Evolutionary conservation across 164 flowering plant genomes (phyloP), one percentile per base, ranked within the genome.

Genomic region (Stephania japonica): DNA sequence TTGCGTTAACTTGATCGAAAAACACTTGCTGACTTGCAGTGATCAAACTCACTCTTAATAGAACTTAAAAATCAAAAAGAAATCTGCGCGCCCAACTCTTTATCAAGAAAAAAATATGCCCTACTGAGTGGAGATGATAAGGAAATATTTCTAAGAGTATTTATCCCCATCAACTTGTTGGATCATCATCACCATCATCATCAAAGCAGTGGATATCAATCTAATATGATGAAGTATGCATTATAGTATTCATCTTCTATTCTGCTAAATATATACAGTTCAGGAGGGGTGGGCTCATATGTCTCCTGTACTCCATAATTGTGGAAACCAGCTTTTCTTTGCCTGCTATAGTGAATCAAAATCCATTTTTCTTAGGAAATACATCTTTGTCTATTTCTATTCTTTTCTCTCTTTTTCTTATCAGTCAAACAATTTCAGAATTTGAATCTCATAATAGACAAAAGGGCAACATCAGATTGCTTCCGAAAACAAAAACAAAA

Each of bases 291-390:
- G 61, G 61, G 61, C 73, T 76, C 74, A 43, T 64, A 47, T 72
- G 77, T 71, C 74, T 41, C 70, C 68, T 70, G 76, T 44, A 70
- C 64, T 64, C 70, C 67, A 82, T 78, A 63, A 74, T 56, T 56
- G 62, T 80, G 70, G 81, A 68, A 11, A 59, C 73, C 75, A 78
- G 62, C 62, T 56, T 56, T 56, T 56, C 62, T 21, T 56, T 56
- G 62, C 78, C 78, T 73, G 68, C 61, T 10, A 72, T 77, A 68
- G 73, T 77, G 76, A 81, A 75, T 67, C 76, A 62, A 66, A 56
- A 68, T 56, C 12, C 44, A 12, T 47, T 72, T 25, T 7, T 24
- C 38, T 50, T 23, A 53, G 62, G 68, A 67, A 43, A 61, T 24
- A 19, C 42, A 67, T 32, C 53, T 66, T 74, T 69, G 23, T 47